These are phyloP conservation scores for Penicillium verhagenii DNA, from an alignment of 495 filamentous ascomycete genomes.

Conservation along the genomic window DNA sequence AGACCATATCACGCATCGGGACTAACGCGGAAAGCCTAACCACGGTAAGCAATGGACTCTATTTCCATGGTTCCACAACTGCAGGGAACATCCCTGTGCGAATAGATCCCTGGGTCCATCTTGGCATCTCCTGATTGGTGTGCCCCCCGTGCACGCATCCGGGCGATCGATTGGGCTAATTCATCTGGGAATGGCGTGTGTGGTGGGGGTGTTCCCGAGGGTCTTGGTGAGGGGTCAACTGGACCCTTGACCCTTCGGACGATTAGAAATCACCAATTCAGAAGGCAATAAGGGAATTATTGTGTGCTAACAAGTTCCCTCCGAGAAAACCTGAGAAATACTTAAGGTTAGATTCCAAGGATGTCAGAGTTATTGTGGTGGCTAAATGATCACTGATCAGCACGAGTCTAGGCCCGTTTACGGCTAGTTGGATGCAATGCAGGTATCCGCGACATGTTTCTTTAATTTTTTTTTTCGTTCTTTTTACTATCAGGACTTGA, in stretches of 20 bases:
- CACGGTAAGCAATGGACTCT: neutral
- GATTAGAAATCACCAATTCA: neutral
- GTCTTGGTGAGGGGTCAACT: no score
- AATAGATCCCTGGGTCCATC: neutral
- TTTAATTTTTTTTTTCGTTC: neutral
- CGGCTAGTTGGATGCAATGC: slow-evolving; percentile 4
- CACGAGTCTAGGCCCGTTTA: no score
- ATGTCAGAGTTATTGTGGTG: neutral
- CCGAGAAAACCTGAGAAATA: no score
- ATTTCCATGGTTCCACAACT: neutral
- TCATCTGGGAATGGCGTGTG: neutral
- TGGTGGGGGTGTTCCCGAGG: neutral
- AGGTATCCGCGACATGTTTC: slow-evolving; percentile 15
- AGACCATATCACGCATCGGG: slow-evolving; percentile 10
- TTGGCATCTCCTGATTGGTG: slow-evolving; percentile 1
- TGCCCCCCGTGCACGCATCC: slow-evolving; percentile 18
- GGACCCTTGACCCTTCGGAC: no score
- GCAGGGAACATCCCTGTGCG: neutral
- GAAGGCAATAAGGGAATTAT: no score
- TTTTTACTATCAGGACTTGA: no score
- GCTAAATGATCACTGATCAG: neutral
- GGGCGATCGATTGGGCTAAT: slow-evolving; percentile 9
- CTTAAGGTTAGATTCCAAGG: no score
- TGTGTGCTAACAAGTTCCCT: no score
- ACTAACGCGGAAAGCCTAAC: neutral